Conservation (phyloP, 495 filamentous ascomycete genomes). For the Staphylotrichum longicolle region DNA sequence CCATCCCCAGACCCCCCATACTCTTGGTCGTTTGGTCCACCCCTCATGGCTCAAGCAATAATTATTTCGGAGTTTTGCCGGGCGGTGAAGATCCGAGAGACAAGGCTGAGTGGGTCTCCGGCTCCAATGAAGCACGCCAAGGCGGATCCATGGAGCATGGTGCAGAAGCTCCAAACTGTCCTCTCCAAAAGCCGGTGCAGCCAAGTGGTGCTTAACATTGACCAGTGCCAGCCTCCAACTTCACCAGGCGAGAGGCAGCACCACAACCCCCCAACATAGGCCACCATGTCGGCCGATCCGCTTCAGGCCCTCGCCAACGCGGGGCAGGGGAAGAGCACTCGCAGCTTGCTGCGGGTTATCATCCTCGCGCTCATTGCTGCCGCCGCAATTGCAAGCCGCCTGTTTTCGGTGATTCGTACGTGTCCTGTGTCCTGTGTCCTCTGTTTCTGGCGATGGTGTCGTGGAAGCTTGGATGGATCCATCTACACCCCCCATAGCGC, state of each 20-base stretch:
- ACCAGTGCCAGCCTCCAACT: constrained; percentile 31
- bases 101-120: constrained; percentile 11
- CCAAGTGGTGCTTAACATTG: neutral
- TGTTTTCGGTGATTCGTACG: constrained; percentile 98
- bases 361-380: constrained; percentile 91
- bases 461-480: neutral
- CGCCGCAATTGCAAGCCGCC: constrained; percentile 86
- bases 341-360: constrained; percentile 82
- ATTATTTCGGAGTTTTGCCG: constrained; percentile 5
- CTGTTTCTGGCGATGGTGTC: constrained; percentile 5
- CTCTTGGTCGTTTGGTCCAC: no score
- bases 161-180: constrained; percentile 46
- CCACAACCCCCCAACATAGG: constrained; percentile 26
- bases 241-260: constrained; percentile 34
- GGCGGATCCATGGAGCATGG: constrained; percentile 23
- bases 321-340: constrained; percentile 62
- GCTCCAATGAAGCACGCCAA: constrained; percentile 29
- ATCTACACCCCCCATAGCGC: neutral
- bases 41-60: neutral
- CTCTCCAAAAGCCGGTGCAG: constrained; percentile 32
- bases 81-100: constrained; percentile 17
- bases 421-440: constrained; percentile 24
- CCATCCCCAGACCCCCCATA: no score
- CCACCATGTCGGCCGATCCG: constrained; percentile 41
- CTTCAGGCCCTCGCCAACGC: constrained; percentile 42